A percentile compares a stretch with the other conserved stretches of the same genome.
phyloP scores from a whole-genome alignment of 148 eudicot species.

The Vaccinium darrowii region DNA sequence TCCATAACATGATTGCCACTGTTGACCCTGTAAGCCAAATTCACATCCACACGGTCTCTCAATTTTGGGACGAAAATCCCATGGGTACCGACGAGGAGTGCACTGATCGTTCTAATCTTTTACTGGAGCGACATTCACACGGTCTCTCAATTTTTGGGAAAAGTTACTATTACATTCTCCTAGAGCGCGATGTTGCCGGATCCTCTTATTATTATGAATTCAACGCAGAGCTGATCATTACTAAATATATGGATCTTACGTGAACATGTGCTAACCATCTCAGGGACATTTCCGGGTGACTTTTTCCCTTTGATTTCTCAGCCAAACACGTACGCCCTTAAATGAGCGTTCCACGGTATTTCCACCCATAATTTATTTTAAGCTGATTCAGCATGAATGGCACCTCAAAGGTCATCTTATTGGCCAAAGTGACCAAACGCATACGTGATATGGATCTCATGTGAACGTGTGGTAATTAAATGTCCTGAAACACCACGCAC shows the following conservation, averaged over 20 bases:
- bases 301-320: background rate
- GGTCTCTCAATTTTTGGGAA: background rate
- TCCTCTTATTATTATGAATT: no score
- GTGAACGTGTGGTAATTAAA: no score
- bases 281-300: background rate
- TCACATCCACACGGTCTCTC: background rate
- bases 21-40: background rate
- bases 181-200: no score
- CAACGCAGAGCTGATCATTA: no score
- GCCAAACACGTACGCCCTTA: conserved; percentile 2
- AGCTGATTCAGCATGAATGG: background rate
- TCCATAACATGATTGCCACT: background rate
- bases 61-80: background rate
- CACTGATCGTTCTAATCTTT: no score
- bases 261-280: no score
- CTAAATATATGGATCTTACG: no score
- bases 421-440: background rate
- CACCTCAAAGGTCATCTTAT: background rate
- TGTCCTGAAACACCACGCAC: no score
- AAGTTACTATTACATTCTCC: background rate
- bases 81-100: no score
- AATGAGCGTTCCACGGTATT: background rate
- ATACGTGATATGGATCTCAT: background rate
- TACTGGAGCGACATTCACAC: background rate
- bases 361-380: no score